A percentile compares a stretch with the other conserved stretches of the same genome.
Evolutionary conservation across 1,284 basidiomycete genomes (phyloP).

Genomic region (Paramarasmius palmivorus): DNA sequence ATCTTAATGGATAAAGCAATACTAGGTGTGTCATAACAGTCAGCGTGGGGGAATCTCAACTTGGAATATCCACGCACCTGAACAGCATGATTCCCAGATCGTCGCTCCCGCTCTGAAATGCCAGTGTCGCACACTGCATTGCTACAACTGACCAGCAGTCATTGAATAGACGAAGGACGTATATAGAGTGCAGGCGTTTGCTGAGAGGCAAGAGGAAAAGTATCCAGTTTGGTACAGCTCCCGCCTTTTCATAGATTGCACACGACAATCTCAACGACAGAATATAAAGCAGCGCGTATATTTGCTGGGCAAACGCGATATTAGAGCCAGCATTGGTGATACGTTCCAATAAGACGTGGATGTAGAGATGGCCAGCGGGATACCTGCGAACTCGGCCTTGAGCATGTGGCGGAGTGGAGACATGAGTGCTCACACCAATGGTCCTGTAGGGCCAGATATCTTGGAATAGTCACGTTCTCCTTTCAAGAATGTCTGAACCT

Average conservation of each 20-base stretch:
- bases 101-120: slow-evolving; percentile 61
- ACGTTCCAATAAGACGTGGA: slow-evolving; percentile 75
- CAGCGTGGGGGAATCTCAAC: background rate
- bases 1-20: slow-evolving; percentile 93
- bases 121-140: slow-evolving; percentile 59
- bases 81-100: slow-evolving; percentile 67
- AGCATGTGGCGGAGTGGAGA: background rate
- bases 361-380: slow-evolving; percentile 90
- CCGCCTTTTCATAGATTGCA: slow-evolving; percentile 67
- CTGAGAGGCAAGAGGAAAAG: slow-evolving; percentile 81
- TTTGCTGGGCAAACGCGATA: slow-evolving; percentile 72
- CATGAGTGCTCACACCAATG: slow-evolving; percentile 73
- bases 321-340: slow-evolving; percentile 66
- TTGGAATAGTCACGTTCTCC: slow-evolving; percentile 88
- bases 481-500: slow-evolving; percentile 76
- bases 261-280: slow-evolving; percentile 64
- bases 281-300: slow-evolving; percentile 78
- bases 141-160: slow-evolving; percentile 85
- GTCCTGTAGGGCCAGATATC: slow-evolving; percentile 91
- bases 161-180: slow-evolving; percentile 91
- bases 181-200: slow-evolving; percentile 95
- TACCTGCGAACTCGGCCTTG: slow-evolving; percentile 59
- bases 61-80: slow-evolving; percentile 52
- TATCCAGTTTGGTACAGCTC: slow-evolving; percentile 75
- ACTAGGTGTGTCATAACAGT: slow-evolving; percentile 40